Conservation (phyloP, 495 filamentous ascomycete genomes). For the Melanomma pulvis-pyrius region DNA sequence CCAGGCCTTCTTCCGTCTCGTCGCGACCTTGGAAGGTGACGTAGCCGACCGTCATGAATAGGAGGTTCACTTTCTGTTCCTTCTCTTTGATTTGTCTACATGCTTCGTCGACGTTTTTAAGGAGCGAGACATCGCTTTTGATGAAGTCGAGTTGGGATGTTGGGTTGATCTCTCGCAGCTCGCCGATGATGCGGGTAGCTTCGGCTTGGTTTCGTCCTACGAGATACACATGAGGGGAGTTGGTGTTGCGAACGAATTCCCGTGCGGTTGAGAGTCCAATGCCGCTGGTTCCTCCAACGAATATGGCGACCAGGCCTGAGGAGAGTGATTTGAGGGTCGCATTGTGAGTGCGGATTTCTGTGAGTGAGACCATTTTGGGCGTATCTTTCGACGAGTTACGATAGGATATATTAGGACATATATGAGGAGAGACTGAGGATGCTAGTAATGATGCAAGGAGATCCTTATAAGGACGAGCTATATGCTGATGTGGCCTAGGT, state of each 20-base stretch:
- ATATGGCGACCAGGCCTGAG: conserved; percentile 56
- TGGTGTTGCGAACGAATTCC: conserved; percentile 47
- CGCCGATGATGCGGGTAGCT: conserved; percentile 40
- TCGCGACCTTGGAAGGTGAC: conserved; percentile 42
- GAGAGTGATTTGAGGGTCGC: conserved; percentile 49
- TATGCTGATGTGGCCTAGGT: not conserved
- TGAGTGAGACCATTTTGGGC: conserved; percentile 50
- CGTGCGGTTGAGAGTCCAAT: conserved; percentile 50
- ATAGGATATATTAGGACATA: not conserved
- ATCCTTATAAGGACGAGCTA: not conserved
- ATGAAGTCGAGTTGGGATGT: conserved; percentile 59
- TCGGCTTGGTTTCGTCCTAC: conserved; percentile 48
- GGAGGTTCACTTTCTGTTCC: conserved; percentile 62
- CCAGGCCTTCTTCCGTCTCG: conserved; percentile 64
- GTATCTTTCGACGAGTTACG: no score
- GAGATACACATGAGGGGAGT: conserved; percentile 46
- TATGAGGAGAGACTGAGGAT: not conserved
- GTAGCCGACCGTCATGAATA: conserved; percentile 60
- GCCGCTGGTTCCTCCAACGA: conserved; percentile 54
- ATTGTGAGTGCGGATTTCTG: conserved; percentile 49
- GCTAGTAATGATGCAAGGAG: not conserved
- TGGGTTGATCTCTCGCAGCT: conserved; percentile 48
- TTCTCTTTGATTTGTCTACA: conserved; percentile 59
- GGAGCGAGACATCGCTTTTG: conserved; percentile 59
- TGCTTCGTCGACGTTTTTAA: conserved; percentile 62